Evolutionary conservation across 129 eudicot species (phyloP), one percentile per base, ranked within the genome.

Genomic region (Escallonia rubra): DNA sequence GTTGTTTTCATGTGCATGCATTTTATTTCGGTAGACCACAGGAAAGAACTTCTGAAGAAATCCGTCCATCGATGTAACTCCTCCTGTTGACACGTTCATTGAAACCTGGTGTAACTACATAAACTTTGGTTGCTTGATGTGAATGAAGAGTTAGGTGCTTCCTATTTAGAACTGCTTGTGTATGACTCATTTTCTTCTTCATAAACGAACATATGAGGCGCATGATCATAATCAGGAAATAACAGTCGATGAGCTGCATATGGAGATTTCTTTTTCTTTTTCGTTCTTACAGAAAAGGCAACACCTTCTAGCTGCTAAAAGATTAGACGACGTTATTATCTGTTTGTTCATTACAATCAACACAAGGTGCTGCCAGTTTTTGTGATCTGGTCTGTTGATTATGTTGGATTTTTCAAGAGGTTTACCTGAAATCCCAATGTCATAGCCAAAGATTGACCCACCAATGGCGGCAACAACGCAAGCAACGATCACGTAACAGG

Each of bases 401-500:
- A 1, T 23, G 34, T 23, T 23, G 34, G 34, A 23, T 1, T 23
- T 23, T 23, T 23, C 34, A 47, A 43, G 11, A 16, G 12, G 1
- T 54, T 47, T 44, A 90, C 97, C 97, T 80, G 97, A 87, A 63
- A 90, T 87, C 23, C 97, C 97, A 61, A 88, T 85, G 55, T 87
- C 97, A 66, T 91, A 91, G 41, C 97, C 96, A 58, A 91, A 91
- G 64, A 88, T 77, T 0, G 97, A 80, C 4, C 97, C 97, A 12
- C 97, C 97, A 72, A 79, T 55, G 46, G 97, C 97, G 50, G 97
- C 97, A 72, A 91, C 85, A 57, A 91, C 69, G 76, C 97, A 91
- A 39, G 97, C 82, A 40, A 88, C 41, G 64, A 88, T 77, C 6
- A 91, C 96, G 70, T 80, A 88, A 40, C 71, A 13, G 8, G 97